Evolutionary conservation across 2,329 filamentous ascomycete species (phyloP), one percentile per base, ranked within the genome.

Genomic region (Alternaria arbusti): DNA sequence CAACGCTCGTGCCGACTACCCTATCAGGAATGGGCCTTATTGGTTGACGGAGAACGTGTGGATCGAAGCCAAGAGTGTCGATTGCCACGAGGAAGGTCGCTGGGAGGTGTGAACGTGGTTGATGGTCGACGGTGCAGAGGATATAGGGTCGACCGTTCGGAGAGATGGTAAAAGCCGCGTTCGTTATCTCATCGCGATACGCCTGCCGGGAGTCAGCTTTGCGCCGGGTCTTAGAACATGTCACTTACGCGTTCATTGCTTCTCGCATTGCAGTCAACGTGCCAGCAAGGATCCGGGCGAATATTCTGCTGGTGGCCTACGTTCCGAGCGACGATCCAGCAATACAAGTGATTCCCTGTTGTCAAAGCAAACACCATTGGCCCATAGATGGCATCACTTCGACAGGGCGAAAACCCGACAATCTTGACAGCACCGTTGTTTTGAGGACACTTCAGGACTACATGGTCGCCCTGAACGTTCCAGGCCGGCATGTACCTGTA

Each of bases 41-140:
- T 20, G 46, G 50, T 15, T 61, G 43, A 4, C 50, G 59, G 10
- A 51, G 30, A 17, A 20, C 22, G 17, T 59, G 43, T 20, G 52
- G 56, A 36, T 54, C 59, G 25, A 52, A 47, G 13, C 51, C 32
- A 3, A 59, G 49, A 4, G 32, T 49, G 11, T 60, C 65, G 22
- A 73, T 40, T 6, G 69, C 65, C 8, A 62, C 60, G 15, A 73
- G 63, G 51, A 72, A 73, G n/a, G 59, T 71, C 22, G 57, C 65
- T 3, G 61, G 26, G 23, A 68, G 44, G 23, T 64, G 54, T 9
- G 68, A 71, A 22, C 69, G 69, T 46, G 59, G 63, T 40, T 55
- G 66, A 22, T 70, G 68, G 22, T 70, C 61, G 17, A 68, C 62
- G n/a, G 68, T 66, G 30, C 70, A 69, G 40, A 73, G 63, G 9